Evolutionary conservation across 305 asterid genomes (phyloP).

Genomic region (Fraxinus floribunda): DNA sequence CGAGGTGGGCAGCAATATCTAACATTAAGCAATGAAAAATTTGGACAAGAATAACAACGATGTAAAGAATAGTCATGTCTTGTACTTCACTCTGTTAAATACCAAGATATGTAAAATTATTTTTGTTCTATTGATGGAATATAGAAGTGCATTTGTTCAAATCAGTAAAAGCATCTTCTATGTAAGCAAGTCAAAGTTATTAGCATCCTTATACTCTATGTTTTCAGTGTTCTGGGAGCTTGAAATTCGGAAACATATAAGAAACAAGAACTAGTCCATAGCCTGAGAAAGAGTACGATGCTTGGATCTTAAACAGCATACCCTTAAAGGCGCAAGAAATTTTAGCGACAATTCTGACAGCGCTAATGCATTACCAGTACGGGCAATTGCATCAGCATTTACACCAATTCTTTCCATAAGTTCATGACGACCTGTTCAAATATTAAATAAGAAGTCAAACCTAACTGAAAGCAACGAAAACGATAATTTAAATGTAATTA

Average conservation of each 20-base stretch:
- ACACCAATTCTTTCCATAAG: slow-evolving; percentile 72
- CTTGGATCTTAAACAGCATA: slow-evolving; percentile 29
- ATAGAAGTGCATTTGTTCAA: neutral
- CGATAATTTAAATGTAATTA: neutral
- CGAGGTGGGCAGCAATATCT: neutral
- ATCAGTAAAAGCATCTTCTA: neutral
- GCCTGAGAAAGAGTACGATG: neutral
- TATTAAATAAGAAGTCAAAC: slow-evolving; percentile 3
- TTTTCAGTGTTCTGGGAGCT: neutral
- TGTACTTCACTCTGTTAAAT: neutral
- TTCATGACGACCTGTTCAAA: slow-evolving; percentile 82
- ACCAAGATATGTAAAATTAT: neutral
- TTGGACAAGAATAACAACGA: neutral
- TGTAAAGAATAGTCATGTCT: neutral
- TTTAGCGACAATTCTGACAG: slow-evolving; percentile 73
- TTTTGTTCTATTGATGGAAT: neutral
- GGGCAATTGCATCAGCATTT: slow-evolving; percentile 78
- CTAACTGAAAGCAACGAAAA: neutral
- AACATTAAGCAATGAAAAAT: neutral
- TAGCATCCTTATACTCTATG: neutral
- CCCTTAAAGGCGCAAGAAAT: slow-evolving; percentile 83
- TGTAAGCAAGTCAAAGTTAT: neutral
- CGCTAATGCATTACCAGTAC: slow-evolving; percentile 72
- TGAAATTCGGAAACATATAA: neutral
- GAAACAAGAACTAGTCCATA: neutral